Percentiles rank a stretch among this genome's conserved stretches.
These are phyloP conservation scores for Pleurotus tuber-regium DNA, from an alignment of 768 basidiomycete genomes.

Conservation along the genomic window DNA sequence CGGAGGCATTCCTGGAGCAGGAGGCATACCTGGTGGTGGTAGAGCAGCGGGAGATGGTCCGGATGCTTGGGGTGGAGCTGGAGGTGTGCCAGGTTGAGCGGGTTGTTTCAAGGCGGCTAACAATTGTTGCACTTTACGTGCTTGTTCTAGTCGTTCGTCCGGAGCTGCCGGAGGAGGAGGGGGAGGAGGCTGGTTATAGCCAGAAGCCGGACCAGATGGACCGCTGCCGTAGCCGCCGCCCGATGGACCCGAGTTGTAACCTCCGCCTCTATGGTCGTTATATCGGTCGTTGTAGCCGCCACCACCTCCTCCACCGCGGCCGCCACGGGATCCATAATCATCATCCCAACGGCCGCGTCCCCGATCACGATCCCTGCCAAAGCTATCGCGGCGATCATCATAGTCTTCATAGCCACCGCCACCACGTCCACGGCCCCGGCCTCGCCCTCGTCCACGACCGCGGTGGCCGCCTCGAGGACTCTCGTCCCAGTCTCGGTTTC, in stretches of 20 bases:
- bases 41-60: slow-evolving; percentile 39
- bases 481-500: slow-evolving; percentile 50
- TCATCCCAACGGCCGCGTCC: slow-evolving; percentile 35
- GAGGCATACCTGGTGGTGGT: slow-evolving; percentile 30
- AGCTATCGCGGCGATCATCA: slow-evolving; percentile 46
- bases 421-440: slow-evolving; percentile 40
- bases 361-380: slow-evolving; percentile 47
- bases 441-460: slow-evolving; percentile 35
- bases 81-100: slow-evolving; percentile 33
- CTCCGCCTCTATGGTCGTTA: slow-evolving; percentile 36
- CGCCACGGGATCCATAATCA: slow-evolving; percentile 33
- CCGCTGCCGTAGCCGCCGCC: slow-evolving; percentile 26
- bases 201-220: slow-evolving; percentile 12
- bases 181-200: slow-evolving; percentile 26
- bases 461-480: slow-evolving; percentile 43
- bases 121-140: slow-evolving; percentile 80
- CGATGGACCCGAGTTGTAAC: slow-evolving; percentile 19
- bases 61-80: slow-evolving; percentile 30
- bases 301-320: slow-evolving; percentile 20
- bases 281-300: slow-evolving; percentile 42
- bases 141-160: slow-evolving; percentile 87
- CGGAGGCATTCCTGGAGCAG: slow-evolving; percentile 22
- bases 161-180: slow-evolving; percentile 26
- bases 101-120: slow-evolving; percentile 81
- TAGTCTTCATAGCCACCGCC: slow-evolving; percentile 39